A percentile compares a stretch with the other conserved stretches of the same genome.
Conservation (phyloP, 805 yeast species). For the Starmerella ratchasimensis region DNA sequence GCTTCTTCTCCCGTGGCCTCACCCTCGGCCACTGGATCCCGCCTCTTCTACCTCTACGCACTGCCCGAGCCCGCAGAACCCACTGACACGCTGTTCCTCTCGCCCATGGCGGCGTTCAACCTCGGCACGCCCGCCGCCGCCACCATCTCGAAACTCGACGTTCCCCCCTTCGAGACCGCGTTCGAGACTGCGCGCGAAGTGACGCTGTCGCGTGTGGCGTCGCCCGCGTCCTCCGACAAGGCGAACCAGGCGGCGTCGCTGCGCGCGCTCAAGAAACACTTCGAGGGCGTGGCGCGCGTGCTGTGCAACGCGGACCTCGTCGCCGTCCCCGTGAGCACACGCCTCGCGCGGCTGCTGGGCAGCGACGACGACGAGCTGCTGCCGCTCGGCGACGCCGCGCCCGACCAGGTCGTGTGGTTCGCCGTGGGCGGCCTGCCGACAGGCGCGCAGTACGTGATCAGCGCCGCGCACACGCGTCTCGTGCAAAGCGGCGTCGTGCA, state of each 20-base stretch:
- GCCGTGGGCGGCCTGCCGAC: slow-evolving; percentile 30
- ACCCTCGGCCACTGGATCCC: no score
- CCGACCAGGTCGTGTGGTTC: slow-evolving; percentile 79
- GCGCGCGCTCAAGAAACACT: slow-evolving; percentile 45
- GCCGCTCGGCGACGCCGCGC: slow-evolving; percentile 20
- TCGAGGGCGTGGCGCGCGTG: slow-evolving; percentile 44
- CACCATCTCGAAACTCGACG: slow-evolving; percentile 2
- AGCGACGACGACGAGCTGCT: slow-evolving; percentile 23
- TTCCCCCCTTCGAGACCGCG: slow-evolving; percentile 5
- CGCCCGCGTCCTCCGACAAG: slow-evolving; percentile 55
- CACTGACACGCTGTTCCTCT: slow-evolving; percentile 34
- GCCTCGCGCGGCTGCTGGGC: slow-evolving; percentile 45
- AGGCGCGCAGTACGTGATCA: slow-evolving; percentile 36
- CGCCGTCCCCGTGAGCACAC: slow-evolving; percentile 64
- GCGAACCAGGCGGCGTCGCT: slow-evolving; percentile 48
- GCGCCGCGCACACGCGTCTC: slow-evolving; percentile 55
- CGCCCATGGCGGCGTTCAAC: slow-evolving; percentile 49
- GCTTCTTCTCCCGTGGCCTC: no score
- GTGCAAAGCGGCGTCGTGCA: slow-evolving; percentile 49
- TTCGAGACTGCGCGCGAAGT: slow-evolving; percentile 46
- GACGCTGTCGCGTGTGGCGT: slow-evolving; percentile 51
- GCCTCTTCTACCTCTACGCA: slow-evolving; percentile 38
- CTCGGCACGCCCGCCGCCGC: slow-evolving; percentile 29
- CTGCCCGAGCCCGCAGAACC: slow-evolving; percentile 50
- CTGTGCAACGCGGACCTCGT: slow-evolving; percentile 54